A percentile compares a stretch with the other conserved stretches of the same genome.
phyloP scores from a whole-genome alignment of 495 filamentous ascomycete genomes.

The Neurospora hispaniola region DNA sequence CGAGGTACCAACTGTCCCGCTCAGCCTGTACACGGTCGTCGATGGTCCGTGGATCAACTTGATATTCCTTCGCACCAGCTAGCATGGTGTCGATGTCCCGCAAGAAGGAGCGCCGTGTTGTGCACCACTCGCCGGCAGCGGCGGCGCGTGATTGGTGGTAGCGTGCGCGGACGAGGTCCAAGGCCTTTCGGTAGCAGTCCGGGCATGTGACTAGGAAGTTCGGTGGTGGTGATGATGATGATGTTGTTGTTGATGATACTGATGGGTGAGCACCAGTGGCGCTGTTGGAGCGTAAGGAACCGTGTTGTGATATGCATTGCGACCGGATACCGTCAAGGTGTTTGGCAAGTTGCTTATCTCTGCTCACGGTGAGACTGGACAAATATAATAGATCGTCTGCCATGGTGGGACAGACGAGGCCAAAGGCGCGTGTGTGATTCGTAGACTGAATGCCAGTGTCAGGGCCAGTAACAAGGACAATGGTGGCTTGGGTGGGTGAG shows the following conservation, averaged over 20 bases:
- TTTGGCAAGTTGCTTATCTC: constrained; percentile 8
- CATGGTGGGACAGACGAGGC: not conserved
- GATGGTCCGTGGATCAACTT: constrained; percentile 25
- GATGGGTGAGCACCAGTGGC: not conserved
- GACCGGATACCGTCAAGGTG: constrained; percentile 7
- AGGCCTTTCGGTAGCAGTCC: constrained; percentile 27
- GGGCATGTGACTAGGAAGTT: constrained; percentile 23
- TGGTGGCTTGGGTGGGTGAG: not conserved
- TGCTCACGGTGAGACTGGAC: constrained; percentile 12
- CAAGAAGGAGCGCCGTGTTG: constrained; percentile 27
- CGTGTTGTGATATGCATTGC: constrained; percentile 17
- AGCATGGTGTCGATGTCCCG: constrained; percentile 30
- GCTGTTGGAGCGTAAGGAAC: not conserved
- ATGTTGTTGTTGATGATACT: not conserved
- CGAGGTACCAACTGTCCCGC: constrained; percentile 33
- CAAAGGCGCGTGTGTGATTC: not conserved
- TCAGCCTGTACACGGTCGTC: constrained; percentile 32
- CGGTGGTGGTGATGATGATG: not conserved
- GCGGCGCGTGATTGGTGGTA: constrained; percentile 18
- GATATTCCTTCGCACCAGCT: constrained; percentile 24
- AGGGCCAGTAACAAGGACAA: not conserved
- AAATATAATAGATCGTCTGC: not conserved
- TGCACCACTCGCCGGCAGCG: constrained; percentile 31
- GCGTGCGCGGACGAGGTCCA: constrained; percentile 26
- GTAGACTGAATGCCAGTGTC: not conserved